Evolutionary conservation across 1,139 yeast species (phyloP), one percentile per base, ranked within the genome.

Genomic region (Lodderomyces theae): DNA sequence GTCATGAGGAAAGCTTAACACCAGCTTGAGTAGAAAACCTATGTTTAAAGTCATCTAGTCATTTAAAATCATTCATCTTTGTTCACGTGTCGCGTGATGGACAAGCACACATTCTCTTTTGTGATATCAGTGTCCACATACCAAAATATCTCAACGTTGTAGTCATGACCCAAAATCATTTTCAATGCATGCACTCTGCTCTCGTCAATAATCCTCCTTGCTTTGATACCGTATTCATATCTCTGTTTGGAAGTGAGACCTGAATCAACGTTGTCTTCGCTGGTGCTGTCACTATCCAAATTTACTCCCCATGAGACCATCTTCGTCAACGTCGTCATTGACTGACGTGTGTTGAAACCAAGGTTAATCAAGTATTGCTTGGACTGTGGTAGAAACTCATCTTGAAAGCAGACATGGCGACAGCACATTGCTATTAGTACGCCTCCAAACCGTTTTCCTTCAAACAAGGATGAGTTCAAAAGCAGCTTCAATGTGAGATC

Each of bases 391-490:
- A 82, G 55, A 34, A 84, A 53, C 58, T 75, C 76, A 8, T 67
- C 63, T 40, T 73, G 72, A 19, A 68, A 59, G 54, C 97, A 89
- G n/a, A 82, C 81, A 56, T 89, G 97, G 45, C 97, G 72, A 60
- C 97, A 89, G 55, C 97, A 89, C 86, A 89, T 82, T n/a, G 97
- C 97, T 34, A 89, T 86, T 34, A 85, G 63, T 44, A 85, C 59
- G 0, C 94, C 95, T 2, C 64, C 60, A 40, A 80, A 60, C 21
- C 43, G 45, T 1, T 39, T 38, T 5, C 35, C 35, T 1, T 41
- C 36, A 12, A 57, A 30, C 22, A 65, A 38, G 1, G 49, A 31
- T 19, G 79, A 73, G 43, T 80, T 81, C 23, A 72, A 47, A 2
- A 87, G 57, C 65, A 89, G 85, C 50, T 80, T 72, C 30, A 89